Base-by-base conservation (phyloP, 2,329 filamentous ascomycete species). In the Colletotrichum sp. region DNA sequence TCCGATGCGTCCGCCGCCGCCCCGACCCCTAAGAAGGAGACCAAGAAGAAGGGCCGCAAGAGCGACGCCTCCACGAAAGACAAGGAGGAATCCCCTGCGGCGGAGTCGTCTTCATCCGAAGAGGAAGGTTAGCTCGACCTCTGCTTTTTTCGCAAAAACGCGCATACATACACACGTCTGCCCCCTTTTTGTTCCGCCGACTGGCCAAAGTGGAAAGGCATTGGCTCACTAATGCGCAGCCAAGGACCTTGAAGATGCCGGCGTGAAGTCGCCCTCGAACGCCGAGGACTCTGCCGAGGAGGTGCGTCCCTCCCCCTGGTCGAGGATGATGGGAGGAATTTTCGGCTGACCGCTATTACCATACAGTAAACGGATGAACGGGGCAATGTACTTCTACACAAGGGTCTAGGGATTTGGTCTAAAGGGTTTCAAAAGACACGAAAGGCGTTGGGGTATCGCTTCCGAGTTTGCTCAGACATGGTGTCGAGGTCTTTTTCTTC, bases 1-100 rank as follows among this genome's bases (percentile, higher is more conserved):
- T 79, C 77, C 12, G 78, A 77, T 52, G 78, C 68, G 34, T 71
- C 77, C 10, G 70, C 77, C 18, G 73, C 73, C 34, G 79, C 76
- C 15, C 66, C 76, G 34, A 81, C 78, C 18, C 81, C 82, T 18
- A 82, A 81, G 78, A 83, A 83, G 78, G 67, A 70, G 55, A 66
- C 80, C 64, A 79, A 80, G 32, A 70, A 76, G 12, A 75, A 77
- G 36, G 73, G 69, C 16, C 73, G 71, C 16, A 80, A 79, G 77
- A 67, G 70, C 62, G 66, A 60, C 28, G 52, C 43, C 34, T 28
- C 28, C 26, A n/a, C 75, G 16, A 58, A 36, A 8, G 34, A 66
- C 8, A 52, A 76, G 65, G 67, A 78, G 34, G 38, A n/a, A 34
- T 62, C 58, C 21, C 30, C 58, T 16, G 58, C 58, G n/a, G 32